Base-by-base conservation (phyloP, 495 filamentous ascomycete species). In the Penicillium argentinense region DNA sequence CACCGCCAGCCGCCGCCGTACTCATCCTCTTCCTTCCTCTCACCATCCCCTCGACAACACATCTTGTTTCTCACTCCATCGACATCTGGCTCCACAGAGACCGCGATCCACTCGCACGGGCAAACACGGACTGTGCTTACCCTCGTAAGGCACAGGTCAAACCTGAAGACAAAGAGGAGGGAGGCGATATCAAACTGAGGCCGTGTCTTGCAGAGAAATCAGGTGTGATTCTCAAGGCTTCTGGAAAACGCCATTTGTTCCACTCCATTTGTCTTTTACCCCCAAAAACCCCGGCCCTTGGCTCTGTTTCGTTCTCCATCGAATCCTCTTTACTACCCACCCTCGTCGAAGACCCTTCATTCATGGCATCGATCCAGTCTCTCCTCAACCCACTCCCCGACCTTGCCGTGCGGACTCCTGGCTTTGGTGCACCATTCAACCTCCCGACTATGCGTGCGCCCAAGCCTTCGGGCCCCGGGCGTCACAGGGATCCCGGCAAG, bases 301-400 rank as follows among this genome's bases (percentile, higher is more conserved):
- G 39, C 28, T 29, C 32, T 26, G 46, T 18, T 37, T 26, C 25
- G 28, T 30, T 40, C 41, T 28, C 12, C 27, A n/a, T n/a, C n/a
- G n/a, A n/a, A n/a, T n/a, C n/a, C n/a, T n/a, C n/a, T n/a, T n/a
- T n/a, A n/a, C n/a, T n/a, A n/a, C n/a, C n/a, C n/a, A n/a, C n/a
- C n/a, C n/a, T n/a, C n/a, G n/a, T n/a, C n/a, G n/a, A n/a, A n/a
- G n/a, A n/a, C n/a, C n/a, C 16, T 28, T 38, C 34, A 51, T 41
- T 42, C 32, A 69, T 69, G 66, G 50, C 59, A 18, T 60, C 66
- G 3, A 68, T 69, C 39, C 47, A 56, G 16, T 62, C 63, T 30
- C 40, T 69, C 11, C 39, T 69, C 19, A 68, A 70, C 39, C 64
- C 63, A 1, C 13, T 57, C 18, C 60, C 60, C 5, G 57, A 52